A percentile compares a stretch with the other conserved stretches of the same genome.
Conservation (phyloP, 2,329 filamentous ascomycete species). For the Hypoxylon sp. region DNA sequence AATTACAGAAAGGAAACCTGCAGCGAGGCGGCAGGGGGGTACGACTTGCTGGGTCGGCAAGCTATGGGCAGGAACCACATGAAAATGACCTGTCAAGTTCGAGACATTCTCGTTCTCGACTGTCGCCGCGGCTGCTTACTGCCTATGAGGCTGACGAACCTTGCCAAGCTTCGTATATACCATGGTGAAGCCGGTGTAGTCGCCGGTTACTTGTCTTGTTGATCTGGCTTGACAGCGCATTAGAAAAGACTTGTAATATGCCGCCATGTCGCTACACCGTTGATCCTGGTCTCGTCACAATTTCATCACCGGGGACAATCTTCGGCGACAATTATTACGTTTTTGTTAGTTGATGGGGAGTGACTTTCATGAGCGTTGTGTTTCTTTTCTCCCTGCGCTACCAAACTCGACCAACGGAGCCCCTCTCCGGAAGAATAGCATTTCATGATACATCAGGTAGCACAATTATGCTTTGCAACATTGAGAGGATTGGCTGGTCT, state of each 20-base stretch:
- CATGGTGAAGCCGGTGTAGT: conserved; percentile 34
- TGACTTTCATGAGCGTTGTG: conserved; percentile 10
- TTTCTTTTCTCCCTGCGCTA: conserved; percentile 20
- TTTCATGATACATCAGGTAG: conserved; percentile 46
- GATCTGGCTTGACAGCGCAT: conserved; percentile 34
- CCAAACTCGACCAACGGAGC: conserved; percentile 30
- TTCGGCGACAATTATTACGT: conserved; percentile 27
- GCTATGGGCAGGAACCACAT: conserved; percentile 29
- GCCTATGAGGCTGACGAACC: conserved; percentile 45
- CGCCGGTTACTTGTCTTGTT: conserved; percentile 33
- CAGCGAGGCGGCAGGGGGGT: conserved; percentile 43
- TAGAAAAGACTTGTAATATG: conserved; percentile 22
- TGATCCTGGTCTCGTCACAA: conserved; percentile 35
- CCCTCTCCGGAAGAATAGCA: conserved; percentile 35
- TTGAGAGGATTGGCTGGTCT: conserved; percentile 48
- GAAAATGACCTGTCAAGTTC: conserved; percentile 45
- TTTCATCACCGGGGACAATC: conserved; percentile 28
- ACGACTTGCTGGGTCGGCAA: conserved; percentile 41
- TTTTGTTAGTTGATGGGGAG: conserved; percentile 16
- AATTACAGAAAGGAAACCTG: conserved; percentile 43
- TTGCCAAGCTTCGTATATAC: conserved; percentile 39
- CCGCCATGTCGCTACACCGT: conserved; percentile 29
- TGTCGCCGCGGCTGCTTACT: conserved; percentile 25
- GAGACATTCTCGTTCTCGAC: conserved; percentile 22
- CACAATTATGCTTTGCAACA: conserved; percentile 41